Evolutionary conservation across 208 protist species (phyloP), one percentile per base, ranked within the genome.

Genomic region (Leishmania gerbilli): DNA sequence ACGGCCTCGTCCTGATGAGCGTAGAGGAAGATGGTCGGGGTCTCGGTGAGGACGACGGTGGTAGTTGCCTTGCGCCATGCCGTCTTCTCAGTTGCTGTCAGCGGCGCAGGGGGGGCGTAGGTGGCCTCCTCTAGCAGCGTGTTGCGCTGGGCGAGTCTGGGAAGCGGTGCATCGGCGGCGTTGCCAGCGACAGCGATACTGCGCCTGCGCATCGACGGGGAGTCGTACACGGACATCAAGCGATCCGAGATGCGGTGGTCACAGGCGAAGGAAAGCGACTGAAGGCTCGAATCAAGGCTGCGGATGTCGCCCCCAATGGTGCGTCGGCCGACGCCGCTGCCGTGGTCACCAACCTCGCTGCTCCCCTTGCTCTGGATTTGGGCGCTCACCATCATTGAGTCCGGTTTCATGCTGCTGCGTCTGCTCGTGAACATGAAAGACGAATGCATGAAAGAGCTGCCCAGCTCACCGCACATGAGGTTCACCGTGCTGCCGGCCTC

Each of bases 11-110:
- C 96, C 76, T 95, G 93, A 71, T 96, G 92, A 19, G 55, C 86
- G 83, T 95, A 98, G 1, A 98, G 80, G 76, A 97, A 95, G 34
- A 97, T 90, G 47, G 93, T 97, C 7, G 93, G 93, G 15, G 96
- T 98, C 84, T 98, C 94, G 21, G 77, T 79, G 19, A 98, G 86
- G 40, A 87, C 86, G 71, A 98, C 77, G 62, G 88, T 93, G 45
- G 89, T 96, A 71, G 91, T 87, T 27, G 72, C 82, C 27, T 89
- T 79, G 58, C 89, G 51, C 93, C 93, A 97, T 75, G 69, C 79
- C 31, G 83, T 85, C 17, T 86, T 83, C 80, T 96, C 88, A 2
- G 80, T 81, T n/a, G 88, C 88, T 34, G 92, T 89, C 68, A 85
- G 27, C 51, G 82, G 77, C 21, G 76, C 31, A 4, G 81, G 84